These are phyloP conservation scores for Colletotrichum eremochloae DNA, from an alignment of 2,329 filamentous ascomycete genomes.

Conservation along the genomic window DNA sequence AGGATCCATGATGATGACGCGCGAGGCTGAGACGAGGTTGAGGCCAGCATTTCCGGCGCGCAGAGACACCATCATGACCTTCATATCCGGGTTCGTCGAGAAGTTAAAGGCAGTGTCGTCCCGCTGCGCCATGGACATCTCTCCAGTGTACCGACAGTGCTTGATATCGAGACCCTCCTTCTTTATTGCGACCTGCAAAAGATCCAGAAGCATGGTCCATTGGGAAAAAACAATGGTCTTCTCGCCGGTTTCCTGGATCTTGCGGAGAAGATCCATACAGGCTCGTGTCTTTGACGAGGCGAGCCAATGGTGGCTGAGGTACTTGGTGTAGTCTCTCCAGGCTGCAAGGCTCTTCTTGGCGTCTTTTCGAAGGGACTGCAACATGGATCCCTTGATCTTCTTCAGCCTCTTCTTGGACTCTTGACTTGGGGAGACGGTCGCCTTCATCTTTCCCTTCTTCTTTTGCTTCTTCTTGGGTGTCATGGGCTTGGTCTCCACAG, in stretches of 20 bases:
- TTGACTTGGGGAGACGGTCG: conserved; percentile 39
- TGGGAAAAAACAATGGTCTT: conserved; percentile 88
- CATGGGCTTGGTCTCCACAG: conserved; percentile 32
- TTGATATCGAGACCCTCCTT: conserved; percentile 62
- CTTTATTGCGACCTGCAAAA: conserved; percentile 79
- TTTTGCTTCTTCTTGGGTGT: background rate
- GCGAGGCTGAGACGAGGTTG: conserved; percentile 85
- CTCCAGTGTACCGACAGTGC: conserved; percentile 81
- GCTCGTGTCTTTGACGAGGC: conserved; percentile 82
- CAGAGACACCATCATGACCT: conserved; percentile 82
- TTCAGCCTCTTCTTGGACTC: conserved; percentile 50
- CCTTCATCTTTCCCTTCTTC: conserved; percentile 43
- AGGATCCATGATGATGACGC: conserved; percentile 91
- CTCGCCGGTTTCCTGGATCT: conserved; percentile 65
- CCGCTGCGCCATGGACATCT: conserved; percentile 76
- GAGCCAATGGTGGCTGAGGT: conserved; percentile 77
- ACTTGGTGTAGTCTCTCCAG: conserved; percentile 77
- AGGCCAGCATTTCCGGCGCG: conserved; percentile 88
- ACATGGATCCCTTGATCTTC: conserved; percentile 55
- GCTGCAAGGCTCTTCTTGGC: conserved; percentile 65
- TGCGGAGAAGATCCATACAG: conserved; percentile 73
- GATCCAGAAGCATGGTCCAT: conserved; percentile 83
- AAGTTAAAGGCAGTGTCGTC: conserved; percentile 78
- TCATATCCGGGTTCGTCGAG: conserved; percentile 67
- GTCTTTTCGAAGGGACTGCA: conserved; percentile 46